Percentiles rank a stretch among this genome's conserved stretches.
These are phyloP conservation scores for Boletus rubroflammeus DNA, from an alignment of 768 basidiomycete genomes.

Conservation along the genomic window DNA sequence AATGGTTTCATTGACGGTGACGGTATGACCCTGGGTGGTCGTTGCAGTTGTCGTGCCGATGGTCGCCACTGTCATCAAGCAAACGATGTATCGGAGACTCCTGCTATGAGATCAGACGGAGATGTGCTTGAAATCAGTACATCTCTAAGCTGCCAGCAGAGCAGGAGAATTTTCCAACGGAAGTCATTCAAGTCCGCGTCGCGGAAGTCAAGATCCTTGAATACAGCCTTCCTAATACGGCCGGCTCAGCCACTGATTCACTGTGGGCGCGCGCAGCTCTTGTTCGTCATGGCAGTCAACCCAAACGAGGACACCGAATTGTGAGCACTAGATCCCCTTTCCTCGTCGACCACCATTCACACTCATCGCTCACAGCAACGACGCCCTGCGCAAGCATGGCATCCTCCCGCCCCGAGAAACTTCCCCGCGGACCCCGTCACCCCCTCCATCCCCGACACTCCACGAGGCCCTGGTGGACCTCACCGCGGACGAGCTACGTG, in stretches of 20 bases:
- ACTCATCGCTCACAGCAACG: constrained; percentile 59
- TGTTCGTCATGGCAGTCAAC: constrained; percentile 56
- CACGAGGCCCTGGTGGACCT: constrained; percentile 65
- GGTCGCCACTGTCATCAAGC: constrained; percentile 26
- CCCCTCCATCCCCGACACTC: constrained; percentile 72
- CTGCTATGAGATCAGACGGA: constrained; percentile 8
- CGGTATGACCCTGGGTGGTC: constrained; percentile 23
- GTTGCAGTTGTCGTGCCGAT: constrained; percentile 16
- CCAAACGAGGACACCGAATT: constrained; percentile 96
- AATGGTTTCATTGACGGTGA: constrained; percentile 35
- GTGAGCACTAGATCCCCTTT: constrained; percentile 43
- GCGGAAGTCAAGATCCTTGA: constrained; percentile 9
- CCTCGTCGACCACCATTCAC: background rate
- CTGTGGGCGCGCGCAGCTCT: constrained; percentile 6
- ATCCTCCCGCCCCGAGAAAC: constrained; percentile 76
- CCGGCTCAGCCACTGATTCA: constrained; percentile 3
- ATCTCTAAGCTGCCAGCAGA: constrained; percentile 13
- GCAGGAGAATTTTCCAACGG: constrained; percentile 8
- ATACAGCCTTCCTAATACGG: constrained; percentile 31
- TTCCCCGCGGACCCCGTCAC: constrained; percentile 73
- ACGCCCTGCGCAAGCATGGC: constrained; percentile 88
- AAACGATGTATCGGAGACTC: constrained; percentile 13
- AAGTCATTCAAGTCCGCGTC: constrained; percentile 26
- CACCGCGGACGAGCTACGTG: constrained; percentile 57
- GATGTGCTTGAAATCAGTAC: constrained; percentile 19